phyloP scores from a whole-genome alignment of 2,329 filamentous ascomycete genomes.

The Thelonectria rubi region DNA sequence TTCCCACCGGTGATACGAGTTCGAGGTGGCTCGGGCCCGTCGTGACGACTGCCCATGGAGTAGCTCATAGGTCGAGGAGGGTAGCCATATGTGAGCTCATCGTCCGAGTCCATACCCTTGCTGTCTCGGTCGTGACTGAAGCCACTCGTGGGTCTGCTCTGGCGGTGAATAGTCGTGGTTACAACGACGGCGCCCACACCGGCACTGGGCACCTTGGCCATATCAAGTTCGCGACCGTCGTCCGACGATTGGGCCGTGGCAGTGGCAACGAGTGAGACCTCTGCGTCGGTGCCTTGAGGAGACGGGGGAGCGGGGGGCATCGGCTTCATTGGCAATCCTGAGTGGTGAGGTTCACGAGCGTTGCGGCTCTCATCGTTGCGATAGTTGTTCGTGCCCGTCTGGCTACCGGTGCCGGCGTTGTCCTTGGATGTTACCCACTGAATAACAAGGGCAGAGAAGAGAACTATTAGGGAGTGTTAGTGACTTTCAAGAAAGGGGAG shows the following conservation, averaged over 20 bases:
- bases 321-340: slow-evolving; percentile 13
- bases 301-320: slow-evolving; percentile 22
- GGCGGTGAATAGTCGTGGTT: slow-evolving; percentile 51
- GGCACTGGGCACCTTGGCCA: slow-evolving; percentile 28
- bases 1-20: slow-evolving; percentile 41
- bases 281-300: slow-evolving; percentile 37
- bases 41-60: slow-evolving; percentile 16
- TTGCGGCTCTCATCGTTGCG: not conserved
- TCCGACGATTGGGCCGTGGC: slow-evolving; percentile 32
- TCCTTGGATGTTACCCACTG: slow-evolving; percentile 66
- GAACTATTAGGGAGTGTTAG: slow-evolving; percentile 50
- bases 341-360: not conserved
- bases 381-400: slow-evolving; percentile 10
- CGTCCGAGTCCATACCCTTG: slow-evolving; percentile 18
- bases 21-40: slow-evolving; percentile 32
- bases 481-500: not conserved
- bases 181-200: slow-evolving; percentile 44
- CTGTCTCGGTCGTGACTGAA: slow-evolving; percentile 17
- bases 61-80: slow-evolving; percentile 27
- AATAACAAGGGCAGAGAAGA: slow-evolving; percentile 68
- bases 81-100: slow-evolving; percentile 27
- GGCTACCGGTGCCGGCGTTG: slow-evolving; percentile 48
- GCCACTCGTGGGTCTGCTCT: slow-evolving; percentile 43
- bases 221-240: slow-evolving; percentile 30
- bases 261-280: slow-evolving; percentile 39